A percentile compares a stretch with the other conserved stretches of the same genome.
Conservation (phyloP, 106 monocot genomes). For the Acorus gramineus region DNA sequence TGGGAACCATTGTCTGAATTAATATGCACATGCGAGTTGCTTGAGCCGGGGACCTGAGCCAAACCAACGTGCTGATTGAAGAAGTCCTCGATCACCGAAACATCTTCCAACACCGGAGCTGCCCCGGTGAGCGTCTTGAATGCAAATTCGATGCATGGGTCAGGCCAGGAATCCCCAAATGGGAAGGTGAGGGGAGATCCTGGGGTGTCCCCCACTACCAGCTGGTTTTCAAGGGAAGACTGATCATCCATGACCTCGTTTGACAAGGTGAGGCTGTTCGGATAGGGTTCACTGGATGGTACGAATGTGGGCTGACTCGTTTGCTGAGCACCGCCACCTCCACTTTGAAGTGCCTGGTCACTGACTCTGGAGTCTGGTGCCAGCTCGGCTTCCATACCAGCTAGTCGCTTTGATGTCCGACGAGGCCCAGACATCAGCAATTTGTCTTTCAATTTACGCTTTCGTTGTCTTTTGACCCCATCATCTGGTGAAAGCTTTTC, state of each 20-base stretch:
- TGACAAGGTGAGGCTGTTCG: no score
- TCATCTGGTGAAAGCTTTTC: no score
- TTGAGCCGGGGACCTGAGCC: not conserved
- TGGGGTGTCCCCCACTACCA: not conserved
- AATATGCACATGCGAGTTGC: not conserved
- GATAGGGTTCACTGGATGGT: no score
- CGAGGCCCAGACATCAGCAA: not conserved
- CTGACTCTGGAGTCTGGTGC: conserved; percentile 3
- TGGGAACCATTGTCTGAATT: no score
- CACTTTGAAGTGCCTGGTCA: not conserved
- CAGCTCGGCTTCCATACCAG: conserved; percentile 21
- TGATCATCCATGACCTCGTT: no score
- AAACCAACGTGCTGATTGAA: not conserved
- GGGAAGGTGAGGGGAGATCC: not conserved
- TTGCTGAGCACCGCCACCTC: no score
- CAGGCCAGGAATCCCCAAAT: not conserved
- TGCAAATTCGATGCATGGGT: conserved; percentile 12
- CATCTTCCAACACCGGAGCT: not conserved
- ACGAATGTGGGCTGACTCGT: no score
- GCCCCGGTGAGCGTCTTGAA: conserved; percentile 6
- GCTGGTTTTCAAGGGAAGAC: not conserved
- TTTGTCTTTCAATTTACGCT: no score
- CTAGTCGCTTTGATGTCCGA: conserved; percentile 29
- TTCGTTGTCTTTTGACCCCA: no score
- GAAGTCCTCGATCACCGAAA: not conserved